Conservation (phyloP, 768 basidiomycete genomes). For the Mycena sanguinolenta region DNA sequence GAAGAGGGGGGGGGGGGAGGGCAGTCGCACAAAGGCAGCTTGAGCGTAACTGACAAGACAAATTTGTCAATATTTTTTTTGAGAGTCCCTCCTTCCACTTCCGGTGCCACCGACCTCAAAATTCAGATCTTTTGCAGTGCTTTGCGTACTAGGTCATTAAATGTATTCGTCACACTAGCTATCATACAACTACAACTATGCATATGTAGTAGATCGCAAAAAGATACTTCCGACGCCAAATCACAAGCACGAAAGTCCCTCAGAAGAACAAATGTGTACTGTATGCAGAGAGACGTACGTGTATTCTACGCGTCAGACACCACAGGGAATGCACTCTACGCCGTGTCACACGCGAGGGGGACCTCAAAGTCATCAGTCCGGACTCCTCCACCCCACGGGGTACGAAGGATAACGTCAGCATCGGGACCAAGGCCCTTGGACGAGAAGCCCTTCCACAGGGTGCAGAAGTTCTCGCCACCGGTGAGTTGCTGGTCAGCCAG, state of each 20-base stretch:
- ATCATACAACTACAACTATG: slow-evolving; percentile 19
- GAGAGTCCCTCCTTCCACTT: too few species aligned
- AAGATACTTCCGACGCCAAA: not conserved
- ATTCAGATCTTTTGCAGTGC: not conserved
- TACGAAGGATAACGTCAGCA: slow-evolving; percentile 78
- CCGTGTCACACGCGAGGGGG: slow-evolving; percentile 44
- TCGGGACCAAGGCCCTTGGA: slow-evolving; percentile 85
- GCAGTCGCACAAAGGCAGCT: too few species aligned
- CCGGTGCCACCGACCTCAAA: not conserved
- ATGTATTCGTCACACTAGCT: slow-evolving; percentile 12
- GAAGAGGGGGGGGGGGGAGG: too few species aligned
- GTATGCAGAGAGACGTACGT: not conserved
- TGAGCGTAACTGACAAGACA: too few species aligned
- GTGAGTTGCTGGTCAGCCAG: slow-evolving; percentile 92
- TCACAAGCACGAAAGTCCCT: slow-evolving; percentile 19
- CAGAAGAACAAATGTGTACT: not conserved
- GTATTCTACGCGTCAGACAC: slow-evolving; percentile 8
- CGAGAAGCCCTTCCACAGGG: slow-evolving; percentile 89
- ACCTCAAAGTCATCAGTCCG: slow-evolving; percentile 64
- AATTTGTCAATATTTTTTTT: too few species aligned
- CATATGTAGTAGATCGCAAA: not conserved
- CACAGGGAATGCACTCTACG: not conserved
- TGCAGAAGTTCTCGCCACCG: slow-evolving; percentile 93
- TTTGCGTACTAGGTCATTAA: not conserved
- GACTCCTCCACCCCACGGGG: slow-evolving; percentile 95